phyloP scores from a whole-genome alignment of 129 eudicot genomes.

The Centrapalus pauciflorus region DNA sequence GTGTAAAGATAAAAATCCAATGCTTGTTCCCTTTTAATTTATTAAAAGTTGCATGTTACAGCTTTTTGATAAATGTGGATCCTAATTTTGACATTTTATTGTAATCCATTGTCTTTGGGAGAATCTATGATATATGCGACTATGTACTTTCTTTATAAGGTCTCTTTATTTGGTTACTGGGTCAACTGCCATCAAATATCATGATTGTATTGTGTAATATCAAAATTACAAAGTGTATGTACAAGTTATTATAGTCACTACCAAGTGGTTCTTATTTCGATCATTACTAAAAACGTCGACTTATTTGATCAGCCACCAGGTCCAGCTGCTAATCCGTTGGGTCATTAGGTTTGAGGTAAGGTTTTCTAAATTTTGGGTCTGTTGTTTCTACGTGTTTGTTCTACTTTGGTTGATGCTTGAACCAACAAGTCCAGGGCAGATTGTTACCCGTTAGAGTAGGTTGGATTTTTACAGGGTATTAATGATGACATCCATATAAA shows the following conservation, averaged over 20 bases:
- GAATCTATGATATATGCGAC: slow-evolving; percentile 3
- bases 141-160: slow-evolving; percentile 7
- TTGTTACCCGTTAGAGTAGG: not conserved
- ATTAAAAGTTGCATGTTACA: not conserved
- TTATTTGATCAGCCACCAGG: not conserved
- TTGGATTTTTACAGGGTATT: not conserved
- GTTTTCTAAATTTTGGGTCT: not conserved
- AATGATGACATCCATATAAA: not conserved
- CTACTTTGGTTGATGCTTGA: not conserved
- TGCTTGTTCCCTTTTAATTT: slow-evolving; percentile 45
- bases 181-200: not conserved
- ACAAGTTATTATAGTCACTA: not conserved
- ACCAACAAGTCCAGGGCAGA: not conserved
- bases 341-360: not conserved
- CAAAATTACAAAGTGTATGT: not conserved
- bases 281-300: not conserved
- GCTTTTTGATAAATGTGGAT: not conserved
- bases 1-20: slow-evolving; percentile 64
- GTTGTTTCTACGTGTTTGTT: not conserved
- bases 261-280: not conserved
- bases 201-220: not conserved
- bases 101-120: slow-evolving; percentile 15
- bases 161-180: not conserved
- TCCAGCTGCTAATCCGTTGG: not conserved
- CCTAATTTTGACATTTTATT: slow-evolving; percentile 25